Conservation (phyloP, 176 grass and related monocot genomes). For the Eleusine coracana region DNA sequence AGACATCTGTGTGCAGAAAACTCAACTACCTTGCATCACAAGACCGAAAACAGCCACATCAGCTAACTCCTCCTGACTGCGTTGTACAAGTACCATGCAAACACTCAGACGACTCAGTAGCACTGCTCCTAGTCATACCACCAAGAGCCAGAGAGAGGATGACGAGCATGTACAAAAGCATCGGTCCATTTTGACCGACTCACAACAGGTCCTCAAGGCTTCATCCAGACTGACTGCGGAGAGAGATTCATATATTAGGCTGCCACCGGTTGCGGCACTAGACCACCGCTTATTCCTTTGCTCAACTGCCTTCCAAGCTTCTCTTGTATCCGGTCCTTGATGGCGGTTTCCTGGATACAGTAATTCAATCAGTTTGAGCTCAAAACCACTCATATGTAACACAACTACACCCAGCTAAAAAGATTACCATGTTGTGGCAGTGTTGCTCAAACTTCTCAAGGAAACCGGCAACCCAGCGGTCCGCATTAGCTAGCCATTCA, state of each 20-base stretch:
- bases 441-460: constrained; percentile 97
- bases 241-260: constrained; percentile 17
- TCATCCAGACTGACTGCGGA: not conserved
- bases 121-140: not conserved
- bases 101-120: not conserved
- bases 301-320: constrained; percentile 62
- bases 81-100: constrained; percentile 40
- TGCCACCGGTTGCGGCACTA: constrained; percentile 53
- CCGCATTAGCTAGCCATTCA: constrained; percentile 88
- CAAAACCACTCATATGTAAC: not conserved
- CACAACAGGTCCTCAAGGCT: not conserved
- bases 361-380: not conserved
- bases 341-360: constrained; percentile 78
- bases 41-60: not conserved
- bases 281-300: constrained; percentile 57
- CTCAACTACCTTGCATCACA: not conserved
- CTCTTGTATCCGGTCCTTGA: constrained; percentile 94
- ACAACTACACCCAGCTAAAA: not conserved
- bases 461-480: constrained; percentile 95
- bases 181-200: not conserved
- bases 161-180: not conserved
- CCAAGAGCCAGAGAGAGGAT: not conserved
- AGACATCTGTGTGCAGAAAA: constrained; percentile 39
- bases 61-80: not conserved
- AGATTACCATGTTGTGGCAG: constrained; percentile 83